phyloP scores from a whole-genome alignment of 2,329 filamentous ascomycete species.

The Diaporthe vaccinii region DNA sequence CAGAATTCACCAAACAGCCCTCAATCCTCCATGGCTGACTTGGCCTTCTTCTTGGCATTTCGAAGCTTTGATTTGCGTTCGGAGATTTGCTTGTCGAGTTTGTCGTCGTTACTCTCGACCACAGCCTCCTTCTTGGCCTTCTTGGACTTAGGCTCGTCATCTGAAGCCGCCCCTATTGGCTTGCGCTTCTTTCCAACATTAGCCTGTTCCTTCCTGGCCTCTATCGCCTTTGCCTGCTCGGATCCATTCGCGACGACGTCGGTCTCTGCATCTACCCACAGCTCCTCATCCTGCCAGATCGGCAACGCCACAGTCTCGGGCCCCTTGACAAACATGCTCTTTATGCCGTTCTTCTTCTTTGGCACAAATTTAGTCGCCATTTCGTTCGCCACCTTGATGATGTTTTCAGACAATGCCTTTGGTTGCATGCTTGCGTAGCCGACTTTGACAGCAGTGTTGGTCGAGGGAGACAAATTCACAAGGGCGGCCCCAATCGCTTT shows the following conservation, averaged over 20 bases:
- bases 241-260: conserved; percentile 74
- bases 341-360: conserved; percentile 89
- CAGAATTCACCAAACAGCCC: conserved; percentile 38
- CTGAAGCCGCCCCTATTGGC: conserved; percentile 53
- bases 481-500: conserved; percentile 82
- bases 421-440: conserved; percentile 81
- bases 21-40: conserved; percentile 63
- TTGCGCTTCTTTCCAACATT: conserved; percentile 77
- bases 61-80: conserved; percentile 69
- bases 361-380: conserved; percentile 85
- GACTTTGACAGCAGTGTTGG: conserved; percentile 84
- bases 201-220: conserved; percentile 60
- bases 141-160: conserved; percentile 45
- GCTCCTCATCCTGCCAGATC: conserved; percentile 93
- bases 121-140: conserved; percentile 46
- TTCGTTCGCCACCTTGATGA: conserved; percentile 76
- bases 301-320: conserved; percentile 89
- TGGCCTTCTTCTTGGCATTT: conserved; percentile 71
- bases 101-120: conserved; percentile 63
- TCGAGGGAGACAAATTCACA: conserved; percentile 82
- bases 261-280: conserved; percentile 86
- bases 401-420: conserved; percentile 84
- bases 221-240: conserved; percentile 61
- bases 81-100: conserved; percentile 71
- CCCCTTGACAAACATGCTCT: conserved; percentile 90